These are phyloP conservation scores for Uncinocarpus reesii DNA, from an alignment of 2,329 filamentous ascomycete genomes.

Conservation along the genomic window DNA sequence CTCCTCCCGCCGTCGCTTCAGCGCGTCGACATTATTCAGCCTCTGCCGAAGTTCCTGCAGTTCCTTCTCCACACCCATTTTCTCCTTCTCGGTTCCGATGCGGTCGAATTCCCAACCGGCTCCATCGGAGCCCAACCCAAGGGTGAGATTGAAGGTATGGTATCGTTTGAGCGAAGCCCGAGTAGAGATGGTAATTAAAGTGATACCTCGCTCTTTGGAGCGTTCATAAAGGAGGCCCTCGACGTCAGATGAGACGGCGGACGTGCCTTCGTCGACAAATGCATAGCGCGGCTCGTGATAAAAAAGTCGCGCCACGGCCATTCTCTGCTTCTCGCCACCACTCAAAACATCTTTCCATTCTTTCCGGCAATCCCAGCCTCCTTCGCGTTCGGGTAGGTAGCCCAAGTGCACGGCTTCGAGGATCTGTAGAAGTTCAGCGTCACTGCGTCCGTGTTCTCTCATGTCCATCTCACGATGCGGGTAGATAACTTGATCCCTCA, in stretches of 20 bases:
- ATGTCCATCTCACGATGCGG: constrained; percentile 92
- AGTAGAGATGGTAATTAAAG: constrained; percentile 90
- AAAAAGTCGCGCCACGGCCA: constrained; percentile 78
- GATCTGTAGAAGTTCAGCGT: constrained; percentile 65
- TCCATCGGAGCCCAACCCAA: constrained; percentile 70
- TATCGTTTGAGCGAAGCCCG: constrained; percentile 91
- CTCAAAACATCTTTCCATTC: constrained; percentile 98
- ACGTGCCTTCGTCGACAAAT: constrained; percentile 91
- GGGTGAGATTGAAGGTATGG: constrained; percentile 78
- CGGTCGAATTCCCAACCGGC: constrained; percentile 86
- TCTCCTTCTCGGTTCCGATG: constrained; percentile 88
- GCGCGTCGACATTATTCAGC: constrained; percentile 69
- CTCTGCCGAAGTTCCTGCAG: constrained; percentile 71
- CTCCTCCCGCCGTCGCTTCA: constrained; percentile 66
- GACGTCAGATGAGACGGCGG: constrained; percentile 85
- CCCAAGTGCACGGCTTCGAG: constrained; percentile 77
- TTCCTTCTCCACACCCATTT: constrained; percentile 86
- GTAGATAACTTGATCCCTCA: constrained; percentile 96
- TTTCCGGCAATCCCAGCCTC: constrained; percentile 92
- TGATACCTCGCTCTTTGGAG: constrained; percentile 87
- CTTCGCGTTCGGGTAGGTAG: constrained; percentile 83
- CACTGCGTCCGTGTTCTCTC: constrained; percentile 66
- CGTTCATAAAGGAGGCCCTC: constrained; percentile 88
- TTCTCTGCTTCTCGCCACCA: constrained; percentile 92
- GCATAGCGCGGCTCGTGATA: constrained; percentile 95